Conservation (phyloP, 805 yeast species). For the Yarrowia alimentaria region DNA sequence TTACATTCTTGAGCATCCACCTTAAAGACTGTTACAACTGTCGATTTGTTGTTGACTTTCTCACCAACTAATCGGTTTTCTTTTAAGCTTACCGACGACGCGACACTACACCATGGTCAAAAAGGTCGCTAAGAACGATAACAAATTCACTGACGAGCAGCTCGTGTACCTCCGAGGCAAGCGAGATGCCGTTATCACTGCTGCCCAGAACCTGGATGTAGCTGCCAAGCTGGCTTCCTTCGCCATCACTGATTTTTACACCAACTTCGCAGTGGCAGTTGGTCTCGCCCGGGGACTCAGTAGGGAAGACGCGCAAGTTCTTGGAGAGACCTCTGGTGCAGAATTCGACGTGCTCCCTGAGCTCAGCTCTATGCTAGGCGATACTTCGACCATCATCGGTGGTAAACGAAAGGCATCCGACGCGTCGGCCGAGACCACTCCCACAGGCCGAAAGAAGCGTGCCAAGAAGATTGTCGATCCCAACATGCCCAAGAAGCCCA, state of each 20-base stretch:
- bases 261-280: background rate
- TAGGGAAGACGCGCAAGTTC: too few species aligned
- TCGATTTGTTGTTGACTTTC: too few species aligned
- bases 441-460: too few species aligned
- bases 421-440: too few species aligned
- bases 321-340: too few species aligned
- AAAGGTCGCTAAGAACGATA: too few species aligned
- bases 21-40: slow-evolving; percentile 13
- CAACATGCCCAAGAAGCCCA: slow-evolving; percentile 91
- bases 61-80: too few species aligned
- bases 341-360: too few species aligned
- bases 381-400: too few species aligned
- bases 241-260: slow-evolving; percentile 11
- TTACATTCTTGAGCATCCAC: slow-evolving; percentile 9
- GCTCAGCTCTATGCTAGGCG: background rate
- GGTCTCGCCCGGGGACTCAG: background rate
- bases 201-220: slow-evolving; percentile 12
- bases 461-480: slow-evolving; percentile 60
- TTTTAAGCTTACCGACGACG: slow-evolving; percentile 7
- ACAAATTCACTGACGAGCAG: slow-evolving; percentile 21
- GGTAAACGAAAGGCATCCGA: too few species aligned
- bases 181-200: slow-evolving; percentile 11
- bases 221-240: slow-evolving; percentile 1
- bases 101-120: slow-evolving; percentile 19
- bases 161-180: slow-evolving; percentile 11